Evolutionary conservation across 2,329 filamentous ascomycete species (phyloP), one percentile per base, ranked within the genome.

Genomic region (Cladosporium phlei): DNA sequence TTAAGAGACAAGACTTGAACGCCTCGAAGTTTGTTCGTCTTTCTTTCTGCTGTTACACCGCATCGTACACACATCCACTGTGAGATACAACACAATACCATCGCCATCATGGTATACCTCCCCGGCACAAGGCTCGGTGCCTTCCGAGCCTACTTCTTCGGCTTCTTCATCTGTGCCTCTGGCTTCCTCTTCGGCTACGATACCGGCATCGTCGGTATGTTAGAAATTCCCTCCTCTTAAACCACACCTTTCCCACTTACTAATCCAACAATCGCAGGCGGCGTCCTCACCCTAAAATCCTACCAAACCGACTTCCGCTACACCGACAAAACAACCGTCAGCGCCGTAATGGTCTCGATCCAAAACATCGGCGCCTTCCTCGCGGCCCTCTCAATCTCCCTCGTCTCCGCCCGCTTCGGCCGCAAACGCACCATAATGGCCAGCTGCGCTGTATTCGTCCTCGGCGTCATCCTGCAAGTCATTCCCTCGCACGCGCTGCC

Each of bases 291-390:
- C n/a, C 53, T 62, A 38, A 44, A 46, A 22, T 49, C 52, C 4
- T 61, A 57, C 46, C 49, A 60, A 32, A 19, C 47, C n/a, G 55
- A 59, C 48, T 61, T 60, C 30, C 47, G 52, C 8, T 61, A 59
- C 40, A 54, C 43, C 1, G 48, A 53, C 35, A 56, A 55, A 14
- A 61, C 57, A 5, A 60, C 54, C 29, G 53, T 59, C 34, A 49
- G 27, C 35, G 49, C 71, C 7, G 69, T 74, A 37, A 66, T 69
- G 25, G 70, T 74, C 19, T 68, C 69, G 3, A 68, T 76, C 22
- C 72, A 76, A 46, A 72, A 77, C 49, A 68, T 71, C 6, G 74
- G 73, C n/a, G 73, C 73, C 29, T 72, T 78, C 48, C 66, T 73
- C 25, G 74, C 74, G 11, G 73, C 72, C 49, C 70, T 77, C 38